These are phyloP conservation scores for Erythrophleum fordii DNA, from an alignment of 306 rosid species.

Conservation along the genomic window DNA sequence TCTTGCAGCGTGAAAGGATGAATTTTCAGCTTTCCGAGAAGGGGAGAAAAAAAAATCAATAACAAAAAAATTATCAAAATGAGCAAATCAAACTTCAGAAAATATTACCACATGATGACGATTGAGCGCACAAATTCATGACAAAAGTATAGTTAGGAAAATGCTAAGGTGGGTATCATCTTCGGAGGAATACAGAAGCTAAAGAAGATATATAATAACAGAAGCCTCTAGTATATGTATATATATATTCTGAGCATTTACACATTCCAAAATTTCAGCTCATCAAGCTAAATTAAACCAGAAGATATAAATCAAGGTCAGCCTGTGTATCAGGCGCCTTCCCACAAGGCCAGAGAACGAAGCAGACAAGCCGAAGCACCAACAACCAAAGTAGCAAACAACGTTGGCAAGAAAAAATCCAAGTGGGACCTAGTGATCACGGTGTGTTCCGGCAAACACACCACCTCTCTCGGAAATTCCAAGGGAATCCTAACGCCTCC, in stretches of 20 bases:
- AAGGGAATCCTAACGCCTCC: slow-evolving; percentile 59
- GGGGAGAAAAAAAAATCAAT: too few relatives aligned
- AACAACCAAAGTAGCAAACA: slow-evolving; percentile 71
- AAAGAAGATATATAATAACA: too few relatives aligned
- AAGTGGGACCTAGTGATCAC: slow-evolving; percentile 51
- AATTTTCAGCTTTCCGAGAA: too few relatives aligned
- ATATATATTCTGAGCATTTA: background rate
- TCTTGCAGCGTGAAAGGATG: background rate
- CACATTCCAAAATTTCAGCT: background rate
- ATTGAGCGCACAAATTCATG: background rate
- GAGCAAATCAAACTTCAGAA: background rate
- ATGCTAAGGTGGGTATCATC: background rate
- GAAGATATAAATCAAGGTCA: background rate
- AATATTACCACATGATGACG: too few relatives aligned
- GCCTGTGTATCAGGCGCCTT: too few relatives aligned
- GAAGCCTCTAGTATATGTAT: background rate
- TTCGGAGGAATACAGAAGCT: too few relatives aligned
- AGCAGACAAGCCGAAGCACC: slow-evolving; percentile 64
- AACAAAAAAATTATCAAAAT: too few relatives aligned
- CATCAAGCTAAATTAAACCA: background rate
- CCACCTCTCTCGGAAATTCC: slow-evolving; percentile 60
- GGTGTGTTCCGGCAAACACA: slow-evolving; percentile 61
- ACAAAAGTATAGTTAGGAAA: background rate
- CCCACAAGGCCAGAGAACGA: slow-evolving; percentile 44
- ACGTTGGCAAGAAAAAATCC: slow-evolving; percentile 76